Conservation (phyloP, 2,329 filamentous ascomycete genomes). For the Ascochyta rabiei region DNA sequence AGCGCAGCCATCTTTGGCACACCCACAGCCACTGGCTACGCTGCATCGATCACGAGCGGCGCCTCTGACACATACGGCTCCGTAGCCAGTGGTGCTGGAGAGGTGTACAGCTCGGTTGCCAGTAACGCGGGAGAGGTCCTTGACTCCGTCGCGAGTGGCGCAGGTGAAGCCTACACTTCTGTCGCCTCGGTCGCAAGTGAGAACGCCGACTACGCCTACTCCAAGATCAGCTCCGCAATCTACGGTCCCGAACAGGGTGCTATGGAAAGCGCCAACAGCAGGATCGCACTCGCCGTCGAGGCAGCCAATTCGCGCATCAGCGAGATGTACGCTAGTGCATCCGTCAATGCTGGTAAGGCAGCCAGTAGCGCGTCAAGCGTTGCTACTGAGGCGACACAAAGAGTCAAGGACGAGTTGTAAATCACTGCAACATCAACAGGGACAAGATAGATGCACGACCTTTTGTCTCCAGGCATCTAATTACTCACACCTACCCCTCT, state of each 20-base stretch:
- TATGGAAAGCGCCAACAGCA: conserved; percentile 52
- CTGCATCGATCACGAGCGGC: conserved; percentile 42
- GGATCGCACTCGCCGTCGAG: conserved; percentile 51
- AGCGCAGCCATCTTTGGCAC: conserved; percentile 64
- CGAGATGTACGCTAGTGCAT: conserved; percentile 47
- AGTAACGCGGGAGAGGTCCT: conserved; percentile 54
- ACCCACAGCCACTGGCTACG: conserved; percentile 52
- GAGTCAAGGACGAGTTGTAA: conserved; percentile 61
- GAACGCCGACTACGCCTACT: conserved; percentile 43
- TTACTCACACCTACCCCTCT: neutral
- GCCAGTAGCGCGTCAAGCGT: conserved; percentile 52
- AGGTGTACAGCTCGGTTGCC: conserved; percentile 55
- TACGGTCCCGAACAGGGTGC: conserved; percentile 57
- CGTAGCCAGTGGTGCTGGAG: conserved; percentile 53
- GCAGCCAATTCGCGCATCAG: conserved; percentile 53
- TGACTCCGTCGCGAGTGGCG: conserved; percentile 43
- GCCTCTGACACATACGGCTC: conserved; percentile 50
- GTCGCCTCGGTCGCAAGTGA: conserved; percentile 54
- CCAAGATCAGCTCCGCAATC: conserved; percentile 51
- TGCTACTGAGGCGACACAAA: conserved; percentile 49
- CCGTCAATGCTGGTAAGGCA: conserved; percentile 52
- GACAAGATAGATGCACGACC: neutral
- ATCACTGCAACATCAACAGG: neutral
- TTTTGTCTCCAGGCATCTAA: neutral
- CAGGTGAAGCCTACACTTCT: conserved; percentile 50